Base-by-base conservation (phyloP, 2,329 filamentous ascomycete genomes). In the Tothia fuscella region DNA sequence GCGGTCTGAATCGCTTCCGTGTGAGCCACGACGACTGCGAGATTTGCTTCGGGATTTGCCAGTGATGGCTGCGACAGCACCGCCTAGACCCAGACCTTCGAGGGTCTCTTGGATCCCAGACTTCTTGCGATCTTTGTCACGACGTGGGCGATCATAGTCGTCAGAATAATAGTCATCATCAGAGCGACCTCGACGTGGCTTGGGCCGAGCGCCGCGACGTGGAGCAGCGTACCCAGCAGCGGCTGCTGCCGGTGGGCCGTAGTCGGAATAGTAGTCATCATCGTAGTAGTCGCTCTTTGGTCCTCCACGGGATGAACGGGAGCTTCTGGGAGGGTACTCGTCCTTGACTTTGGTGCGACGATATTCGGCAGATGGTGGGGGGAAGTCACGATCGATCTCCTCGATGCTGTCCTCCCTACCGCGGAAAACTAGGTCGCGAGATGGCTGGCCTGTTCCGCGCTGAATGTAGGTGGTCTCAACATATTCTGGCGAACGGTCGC, bases 301-400 rank as follows among this genome's bases (percentile, higher is more conserved):
- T 50, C 59, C 71, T 49, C 67, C 63, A 47, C 67, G 65, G 47
- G 65, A 62, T 45, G 68, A 63, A 34, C 64, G 60, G 41, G 52
- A 48, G 44, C 56, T 52, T 29, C 65, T 63, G 41, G 45, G 51
- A 22, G 45, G 50, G 50, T 54, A 53, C 43, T 65, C 61, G 50
- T 71, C 68, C 48, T 70, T 60, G 50, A 67, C 66, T 46, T 57
- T 62, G 38, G 63, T 62, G 37, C 63, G 61, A 22, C 62, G 60
- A 50, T 63, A 63, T 51, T 66, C 62, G 55, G 53, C 58, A 56
- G 53, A 77, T 5, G 79, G 80, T 4, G 79, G 80, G 24, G 84
- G 84, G 53, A 93, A 93, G 51, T 93, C 83, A 50, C 86, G 78
- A 49, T 77, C 76, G 46, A 93, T 77, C 62, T 93, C 84, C 63